Evolutionary conservation across 2,329 filamentous ascomycete genomes (phyloP).

Genomic region (Alternaria conjuncta): DNA sequence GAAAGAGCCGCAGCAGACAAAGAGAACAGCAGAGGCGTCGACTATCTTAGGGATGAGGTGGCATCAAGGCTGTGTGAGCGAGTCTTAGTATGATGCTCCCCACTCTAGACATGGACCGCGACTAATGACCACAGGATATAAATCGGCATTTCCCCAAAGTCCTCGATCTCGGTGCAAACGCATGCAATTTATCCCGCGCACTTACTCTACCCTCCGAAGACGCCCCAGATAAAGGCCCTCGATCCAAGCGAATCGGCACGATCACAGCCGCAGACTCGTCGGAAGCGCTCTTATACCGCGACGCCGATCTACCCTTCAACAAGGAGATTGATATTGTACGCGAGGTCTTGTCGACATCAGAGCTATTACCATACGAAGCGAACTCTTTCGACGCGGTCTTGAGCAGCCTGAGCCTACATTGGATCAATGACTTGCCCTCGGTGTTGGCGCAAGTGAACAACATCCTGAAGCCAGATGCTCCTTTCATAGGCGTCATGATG

Average conservation of each 20-base stretch:
- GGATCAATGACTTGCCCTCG: constrained; percentile 95
- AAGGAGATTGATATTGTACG: constrained; percentile 73
- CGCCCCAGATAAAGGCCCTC: constrained; percentile 66
- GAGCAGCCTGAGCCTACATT: constrained; percentile 89
- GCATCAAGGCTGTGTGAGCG: constrained; percentile 84
- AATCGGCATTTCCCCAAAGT: constrained; percentile 84
- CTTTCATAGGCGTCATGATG: constrained; percentile 95
- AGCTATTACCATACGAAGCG: constrained; percentile 76
- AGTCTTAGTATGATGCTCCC: constrained; percentile 66
- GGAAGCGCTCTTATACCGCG: constrained; percentile 76
- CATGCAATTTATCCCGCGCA: constrained; percentile 89
- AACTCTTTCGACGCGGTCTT: constrained; percentile 87
- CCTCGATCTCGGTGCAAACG: constrained; percentile 93
- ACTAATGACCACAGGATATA: constrained; percentile 71
- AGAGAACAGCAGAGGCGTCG: constrained; percentile 76
- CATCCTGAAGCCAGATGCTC: constrained; percentile 85
- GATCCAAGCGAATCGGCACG: constrained; percentile 73
- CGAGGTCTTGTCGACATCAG: constrained; percentile 75
- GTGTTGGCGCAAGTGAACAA: constrained; percentile 84
- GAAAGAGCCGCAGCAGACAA: constrained; percentile 78
- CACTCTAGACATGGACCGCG: not conserved
- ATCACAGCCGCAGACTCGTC: constrained; percentile 86
- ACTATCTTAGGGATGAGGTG: constrained; percentile 94
- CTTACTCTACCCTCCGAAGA: constrained; percentile 69
- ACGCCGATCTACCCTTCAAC: constrained; percentile 77